These are phyloP conservation scores for Phytophthora idaei DNA, from an alignment of 352 stramenopile species.

Conservation along the genomic window DNA sequence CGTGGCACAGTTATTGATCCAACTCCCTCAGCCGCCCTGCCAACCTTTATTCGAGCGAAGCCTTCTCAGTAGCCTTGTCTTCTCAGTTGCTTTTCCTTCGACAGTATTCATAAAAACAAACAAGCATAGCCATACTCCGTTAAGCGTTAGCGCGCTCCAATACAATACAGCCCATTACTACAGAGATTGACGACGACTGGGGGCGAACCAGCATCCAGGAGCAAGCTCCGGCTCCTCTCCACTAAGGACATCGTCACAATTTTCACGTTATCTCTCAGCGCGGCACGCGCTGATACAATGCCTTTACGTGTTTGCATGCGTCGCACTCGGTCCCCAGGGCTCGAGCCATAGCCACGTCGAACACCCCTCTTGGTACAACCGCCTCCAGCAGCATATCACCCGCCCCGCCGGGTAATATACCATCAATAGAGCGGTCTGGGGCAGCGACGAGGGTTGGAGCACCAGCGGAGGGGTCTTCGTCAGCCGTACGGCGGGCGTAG, in stretches of 20 bases:
- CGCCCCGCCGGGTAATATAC: neutral
- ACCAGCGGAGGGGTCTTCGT: no score
- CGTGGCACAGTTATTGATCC: neutral
- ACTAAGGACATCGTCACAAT: neutral
- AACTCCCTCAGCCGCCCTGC: constrained; percentile 4
- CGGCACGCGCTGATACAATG: neutral
- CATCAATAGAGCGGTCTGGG: neutral
- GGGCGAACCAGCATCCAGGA: neutral
- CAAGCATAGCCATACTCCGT: neutral
- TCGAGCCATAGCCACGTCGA: neutral
- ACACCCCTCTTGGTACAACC: neutral
- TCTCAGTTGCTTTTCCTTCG: neutral
- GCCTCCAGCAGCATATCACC: neutral
- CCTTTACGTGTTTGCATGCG: neutral
- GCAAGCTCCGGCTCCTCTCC: neutral
- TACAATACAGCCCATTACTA: neutral
- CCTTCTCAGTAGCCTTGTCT: neutral
- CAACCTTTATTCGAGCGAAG: neutral
- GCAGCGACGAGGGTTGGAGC: no score
- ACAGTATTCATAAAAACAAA: neutral
- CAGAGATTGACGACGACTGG: neutral
- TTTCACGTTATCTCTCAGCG: neutral
- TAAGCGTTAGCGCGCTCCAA: neutral
- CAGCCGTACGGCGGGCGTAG: no score
- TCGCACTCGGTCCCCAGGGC: neutral